Evolutionary conservation across 2,329 filamentous ascomycete species (phyloP).

Genomic region (Magnaporthiopsis incrustans): DNA sequence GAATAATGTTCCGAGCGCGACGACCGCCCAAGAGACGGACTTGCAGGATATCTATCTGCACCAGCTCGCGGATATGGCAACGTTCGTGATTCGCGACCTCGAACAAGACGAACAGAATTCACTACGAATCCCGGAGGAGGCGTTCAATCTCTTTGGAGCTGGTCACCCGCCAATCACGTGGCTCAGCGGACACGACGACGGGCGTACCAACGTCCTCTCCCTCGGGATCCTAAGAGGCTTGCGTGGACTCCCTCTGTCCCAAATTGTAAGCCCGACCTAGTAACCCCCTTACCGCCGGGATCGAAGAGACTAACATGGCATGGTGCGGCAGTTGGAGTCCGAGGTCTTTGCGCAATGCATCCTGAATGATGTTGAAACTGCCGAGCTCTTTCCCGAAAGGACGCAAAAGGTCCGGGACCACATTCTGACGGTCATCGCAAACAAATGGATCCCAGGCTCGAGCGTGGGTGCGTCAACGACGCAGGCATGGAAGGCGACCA

Average conservation of each 20-base stretch:
- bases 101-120: slow-evolving; percentile 19
- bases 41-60: slow-evolving; percentile 14
- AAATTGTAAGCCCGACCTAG: slow-evolving; percentile 16
- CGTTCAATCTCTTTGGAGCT: slow-evolving; percentile 18
- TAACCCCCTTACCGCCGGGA: not conserved
- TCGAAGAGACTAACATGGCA: not conserved
- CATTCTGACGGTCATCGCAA: slow-evolving; percentile 14
- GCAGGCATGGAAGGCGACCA: slow-evolving; percentile 10
- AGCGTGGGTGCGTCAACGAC: slow-evolving; percentile 6
- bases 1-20: too few species aligned
- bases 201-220: slow-evolving; percentile 15
- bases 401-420: slow-evolving; percentile 14
- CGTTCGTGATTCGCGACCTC: slow-evolving; percentile 20
- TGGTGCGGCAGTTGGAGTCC: not conserved
- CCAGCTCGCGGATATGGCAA: slow-evolving; percentile 21
- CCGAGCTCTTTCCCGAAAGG: slow-evolving; percentile 8
- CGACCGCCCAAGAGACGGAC: not conserved
- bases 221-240: slow-evolving; percentile 22
- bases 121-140: slow-evolving; percentile 16
- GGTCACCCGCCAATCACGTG: slow-evolving; percentile 3
- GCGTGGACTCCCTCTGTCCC: slow-evolving; percentile 18
- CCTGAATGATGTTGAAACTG: not conserved
- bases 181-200: slow-evolving; percentile 13
- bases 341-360: not conserved
- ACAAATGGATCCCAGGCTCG: slow-evolving; percentile 16